These are phyloP conservation scores for Boletus sp. DNA, from an alignment of 768 basidiomycete species.

Conservation along the genomic window DNA sequence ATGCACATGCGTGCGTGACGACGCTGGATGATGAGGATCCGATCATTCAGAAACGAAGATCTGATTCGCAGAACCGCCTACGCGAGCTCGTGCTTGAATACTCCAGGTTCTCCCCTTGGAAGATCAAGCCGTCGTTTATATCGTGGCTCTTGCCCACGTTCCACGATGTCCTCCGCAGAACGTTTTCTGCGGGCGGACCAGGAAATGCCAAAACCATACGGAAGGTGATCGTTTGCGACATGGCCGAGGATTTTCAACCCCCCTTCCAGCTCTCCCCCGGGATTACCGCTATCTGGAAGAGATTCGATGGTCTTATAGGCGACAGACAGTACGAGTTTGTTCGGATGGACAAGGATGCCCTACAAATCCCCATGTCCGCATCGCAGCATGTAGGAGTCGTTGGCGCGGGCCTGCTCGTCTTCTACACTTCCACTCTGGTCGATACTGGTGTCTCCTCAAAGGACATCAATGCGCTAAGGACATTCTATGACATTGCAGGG, in stretches of 20 bases:
- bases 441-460: background rate
- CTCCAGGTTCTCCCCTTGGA: background rate
- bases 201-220: background rate
- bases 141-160: background rate
- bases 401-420: background rate
- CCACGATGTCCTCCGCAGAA: background rate
- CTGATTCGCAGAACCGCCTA: background rate
- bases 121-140: background rate
- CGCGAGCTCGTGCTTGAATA: background rate
- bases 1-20: constrained; percentile 16
- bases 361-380: no score
- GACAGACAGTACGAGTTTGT: background rate
- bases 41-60: background rate
- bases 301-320: background rate
- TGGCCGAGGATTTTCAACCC: background rate
- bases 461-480: background rate
- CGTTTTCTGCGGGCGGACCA: no score
- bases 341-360: background rate
- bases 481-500: background rate
- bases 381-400: background rate
- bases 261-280: background rate
- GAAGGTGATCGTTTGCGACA: constrained; percentile 1
- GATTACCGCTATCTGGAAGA: background rate
- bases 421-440: background rate
- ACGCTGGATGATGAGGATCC: background rate